phyloP scores from a whole-genome alignment of 2,329 filamentous ascomycete genomes.

The Botryotinia convoluta region DNA sequence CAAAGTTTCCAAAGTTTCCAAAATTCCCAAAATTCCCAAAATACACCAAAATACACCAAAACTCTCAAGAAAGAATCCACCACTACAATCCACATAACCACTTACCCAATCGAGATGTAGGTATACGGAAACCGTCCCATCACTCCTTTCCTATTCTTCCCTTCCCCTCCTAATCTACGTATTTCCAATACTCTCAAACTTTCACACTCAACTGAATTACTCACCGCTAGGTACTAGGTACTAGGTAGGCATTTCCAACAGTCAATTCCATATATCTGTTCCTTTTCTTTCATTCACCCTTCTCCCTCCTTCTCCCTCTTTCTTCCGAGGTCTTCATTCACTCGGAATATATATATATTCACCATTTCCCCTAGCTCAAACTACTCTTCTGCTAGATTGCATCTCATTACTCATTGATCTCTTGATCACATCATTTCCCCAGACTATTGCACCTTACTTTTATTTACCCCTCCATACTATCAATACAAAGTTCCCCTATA shows the following conservation, averaged over 20 bases:
- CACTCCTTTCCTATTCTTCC: neutral
- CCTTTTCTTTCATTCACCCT: neutral
- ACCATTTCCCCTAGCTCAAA: neutral
- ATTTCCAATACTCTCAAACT: neutral
- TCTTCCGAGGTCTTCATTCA: neutral
- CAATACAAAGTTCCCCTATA: neutral
- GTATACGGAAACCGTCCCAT: neutral
- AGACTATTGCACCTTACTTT: constrained; percentile 6
- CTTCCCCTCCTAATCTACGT: neutral
- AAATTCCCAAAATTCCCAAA: neutral
- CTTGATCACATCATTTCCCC: constrained; percentile 15
- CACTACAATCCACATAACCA: neutral
- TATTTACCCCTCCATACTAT: neutral
- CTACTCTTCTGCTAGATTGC: no score
- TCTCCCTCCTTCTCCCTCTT: neutral
- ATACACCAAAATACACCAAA: neutral
- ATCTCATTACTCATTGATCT: neutral
- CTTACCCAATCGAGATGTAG: neutral
- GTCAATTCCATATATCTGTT: neutral
- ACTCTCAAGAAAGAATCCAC: neutral
- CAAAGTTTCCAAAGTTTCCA: neutral
- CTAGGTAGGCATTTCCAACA: neutral
- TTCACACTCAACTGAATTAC: neutral
- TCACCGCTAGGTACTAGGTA: constrained; percentile 8
- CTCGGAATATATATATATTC: neutral